Evolutionary conservation across 2,329 filamentous ascomycete species (phyloP).

Genomic region (Stachybotrys echinatus): DNA sequence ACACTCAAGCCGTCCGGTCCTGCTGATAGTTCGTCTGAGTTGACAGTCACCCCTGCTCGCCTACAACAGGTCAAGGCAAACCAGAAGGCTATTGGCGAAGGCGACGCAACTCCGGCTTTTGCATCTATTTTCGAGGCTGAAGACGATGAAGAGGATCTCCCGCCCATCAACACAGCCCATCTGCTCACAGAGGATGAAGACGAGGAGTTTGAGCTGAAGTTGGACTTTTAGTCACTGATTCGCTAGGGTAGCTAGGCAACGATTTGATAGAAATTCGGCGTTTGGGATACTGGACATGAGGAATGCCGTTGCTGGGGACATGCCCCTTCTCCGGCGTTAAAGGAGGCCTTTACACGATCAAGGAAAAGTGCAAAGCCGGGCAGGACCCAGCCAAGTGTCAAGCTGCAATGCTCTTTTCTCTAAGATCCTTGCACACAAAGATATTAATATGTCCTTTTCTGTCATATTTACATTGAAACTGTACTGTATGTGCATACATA

Average conservation of each 20-base stretch:
- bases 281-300: too few relatives aligned
- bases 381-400: too few relatives aligned
- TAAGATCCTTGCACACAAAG: too few relatives aligned
- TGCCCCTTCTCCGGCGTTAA: too few relatives aligned
- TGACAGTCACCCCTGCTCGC: slow-evolving; percentile 43
- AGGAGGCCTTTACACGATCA: too few relatives aligned
- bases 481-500: too few relatives aligned
- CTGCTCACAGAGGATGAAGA: slow-evolving; percentile 35
- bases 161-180: slow-evolving; percentile 17
- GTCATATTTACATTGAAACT: too few relatives aligned
- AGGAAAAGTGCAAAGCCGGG: too few relatives aligned
- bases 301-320: too few relatives aligned
- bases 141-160: slow-evolving; percentile 29
- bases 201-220: slow-evolving; percentile 50
- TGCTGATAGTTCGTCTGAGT: slow-evolving; percentile 16
- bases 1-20: slow-evolving; percentile 10
- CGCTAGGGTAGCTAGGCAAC: slow-evolving; percentile 5
- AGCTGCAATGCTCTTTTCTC: too few relatives aligned
- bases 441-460: too few relatives aligned
- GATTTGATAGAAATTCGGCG: slow-evolving; percentile 11
- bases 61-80: slow-evolving; percentile 17
- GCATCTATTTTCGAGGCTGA: slow-evolving; percentile 54
- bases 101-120: slow-evolving; percentile 42
- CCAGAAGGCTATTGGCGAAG: slow-evolving; percentile 7
- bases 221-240: slow-evolving; percentile 25